Evolutionary conservation across 306 rosid genomes (phyloP).

Genomic region (Prunus padus): DNA sequence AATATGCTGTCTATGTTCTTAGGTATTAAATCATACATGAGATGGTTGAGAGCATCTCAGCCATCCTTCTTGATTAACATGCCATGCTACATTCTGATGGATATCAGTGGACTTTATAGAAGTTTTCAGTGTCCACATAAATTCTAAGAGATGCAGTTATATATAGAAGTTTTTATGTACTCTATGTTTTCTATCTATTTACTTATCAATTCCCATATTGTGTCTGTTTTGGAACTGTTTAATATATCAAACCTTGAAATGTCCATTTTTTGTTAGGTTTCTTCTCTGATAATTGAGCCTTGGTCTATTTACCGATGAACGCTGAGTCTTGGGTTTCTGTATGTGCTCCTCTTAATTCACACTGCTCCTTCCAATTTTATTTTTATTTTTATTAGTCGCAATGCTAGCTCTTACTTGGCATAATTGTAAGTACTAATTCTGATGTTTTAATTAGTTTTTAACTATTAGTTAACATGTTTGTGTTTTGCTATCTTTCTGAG

Average conservation of each 20-base stretch:
- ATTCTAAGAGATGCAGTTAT: not conserved
- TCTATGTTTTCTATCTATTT: not conserved
- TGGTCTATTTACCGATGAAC: no score
- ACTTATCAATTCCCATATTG: not conserved
- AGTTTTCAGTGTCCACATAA: not conserved
- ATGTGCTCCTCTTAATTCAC: slow-evolving; percentile 26
- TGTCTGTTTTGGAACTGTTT: not conserved
- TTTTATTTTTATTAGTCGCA: not conserved
- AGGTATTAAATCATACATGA: no score
- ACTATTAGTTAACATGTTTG: not conserved
- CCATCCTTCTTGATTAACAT: no score
- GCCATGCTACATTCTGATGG: no score
- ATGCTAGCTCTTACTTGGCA: slow-evolving; percentile 12
- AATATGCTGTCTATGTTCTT: no score
- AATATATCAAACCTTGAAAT: not conserved
- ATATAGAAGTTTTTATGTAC: not conserved
- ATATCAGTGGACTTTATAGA: not conserved
- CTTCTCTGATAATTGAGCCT: not conserved
- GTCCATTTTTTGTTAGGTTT: not conserved
- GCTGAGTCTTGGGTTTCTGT: slow-evolving; percentile 99
- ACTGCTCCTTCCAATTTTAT: not conserved
- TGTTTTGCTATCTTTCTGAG: slow-evolving; percentile 40
- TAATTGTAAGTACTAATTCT: not conserved
- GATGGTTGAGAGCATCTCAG: no score
- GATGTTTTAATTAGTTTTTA: not conserved